These are phyloP conservation scores for Liriodendron chinense DNA, from an alignment of 164 flowering plant genomes.

Conservation along the genomic window DNA sequence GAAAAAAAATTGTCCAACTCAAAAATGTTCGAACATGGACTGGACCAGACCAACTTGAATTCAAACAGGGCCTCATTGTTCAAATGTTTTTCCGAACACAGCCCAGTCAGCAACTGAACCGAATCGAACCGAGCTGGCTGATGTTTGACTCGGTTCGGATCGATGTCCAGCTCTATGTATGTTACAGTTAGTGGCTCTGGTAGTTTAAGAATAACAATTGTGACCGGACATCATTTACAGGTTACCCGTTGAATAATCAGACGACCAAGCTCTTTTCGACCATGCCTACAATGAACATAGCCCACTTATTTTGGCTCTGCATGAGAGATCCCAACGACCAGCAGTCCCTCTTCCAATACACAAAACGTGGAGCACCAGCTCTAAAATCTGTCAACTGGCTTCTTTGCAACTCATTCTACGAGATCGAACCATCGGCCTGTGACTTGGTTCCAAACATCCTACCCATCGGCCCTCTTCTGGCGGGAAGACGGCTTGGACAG, in stretches of 20 bases:
- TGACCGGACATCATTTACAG: slow-evolving; percentile 9
- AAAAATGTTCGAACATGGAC: too few relatives aligned
- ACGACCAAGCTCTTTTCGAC: slow-evolving; percentile 18
- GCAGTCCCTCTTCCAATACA: slow-evolving; percentile 11
- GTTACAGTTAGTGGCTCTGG: too few relatives aligned
- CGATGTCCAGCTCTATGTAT: too few relatives aligned
- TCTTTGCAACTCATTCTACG: slow-evolving; percentile 17
- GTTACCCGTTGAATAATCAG: slow-evolving; percentile 12
- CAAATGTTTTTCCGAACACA: too few relatives aligned
- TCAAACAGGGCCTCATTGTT: too few relatives aligned
- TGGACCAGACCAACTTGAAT: too few relatives aligned
- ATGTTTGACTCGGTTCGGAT: too few relatives aligned
- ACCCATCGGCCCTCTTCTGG: slow-evolving; percentile 14
- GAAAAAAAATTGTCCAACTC: too few relatives aligned
- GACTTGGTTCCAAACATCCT: background rate
- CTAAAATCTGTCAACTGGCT: background rate
- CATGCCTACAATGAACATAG: slow-evolving; percentile 22
- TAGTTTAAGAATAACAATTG: too few relatives aligned
- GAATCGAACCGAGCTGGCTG: too few relatives aligned
- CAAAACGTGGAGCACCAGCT: background rate
- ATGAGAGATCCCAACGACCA: background rate
- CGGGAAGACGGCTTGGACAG: background rate
- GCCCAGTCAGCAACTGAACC: too few relatives aligned
- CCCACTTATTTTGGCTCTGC: slow-evolving; percentile 21
- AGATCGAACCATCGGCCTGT: slow-evolving; percentile 8